Evolutionary conservation across 208 protist species (phyloP), one percentile per base, ranked within the genome.

Genomic region (Herpetomonas muscarum): DNA sequence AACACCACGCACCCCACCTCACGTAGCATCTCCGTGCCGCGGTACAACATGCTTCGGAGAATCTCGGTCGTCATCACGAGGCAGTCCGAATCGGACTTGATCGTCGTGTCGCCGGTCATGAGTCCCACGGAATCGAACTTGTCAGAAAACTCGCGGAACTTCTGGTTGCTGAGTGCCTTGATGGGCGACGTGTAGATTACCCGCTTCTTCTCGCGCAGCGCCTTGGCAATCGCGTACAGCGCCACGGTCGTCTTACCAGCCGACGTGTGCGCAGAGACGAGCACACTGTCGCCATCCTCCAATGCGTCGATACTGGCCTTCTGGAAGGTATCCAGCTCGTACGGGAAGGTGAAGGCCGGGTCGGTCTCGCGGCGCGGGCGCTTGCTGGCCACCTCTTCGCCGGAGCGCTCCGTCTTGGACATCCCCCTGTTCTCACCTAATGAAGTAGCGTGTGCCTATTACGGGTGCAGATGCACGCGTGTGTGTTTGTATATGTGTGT

Each of bases 111-210:
- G 29, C 99, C 99, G 5, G 98, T 99, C 97, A 99, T 99, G 48
- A 99, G 93, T 31, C 99, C 99, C 13, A 99, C 98, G 1, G 86
- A 97, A 36, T 90, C 80, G 75, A 98, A 99, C 55, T 98, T 94
- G 37, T 98, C 95, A 2, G 79, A 79, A 21, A 99, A 97, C 62
- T 99, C 98, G 51, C 98, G 77, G 70, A 98, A 99, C 74, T 99
- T 99, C 70, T 99, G 98, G 77, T 99, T 99, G 28, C 88, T 98
- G 0, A 99, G 85, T 0, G 99, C 99, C 62, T 99, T 99, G 74
- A 99, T 99, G 28, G 99, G 99, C 3, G 98, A 99, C 32, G 99
- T 99, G 81, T 99, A 99, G 45, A 99, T 98, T 17, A 99, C 98
- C 12, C 98, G 96, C 79, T 98, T 98, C 58, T 98, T 97, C 57